Percentiles rank a stretch among this genome's conserved stretches.
These are phyloP conservation scores for Pichia scutulata DNA, from an alignment of 805 yeast species.

Conservation along the genomic window DNA sequence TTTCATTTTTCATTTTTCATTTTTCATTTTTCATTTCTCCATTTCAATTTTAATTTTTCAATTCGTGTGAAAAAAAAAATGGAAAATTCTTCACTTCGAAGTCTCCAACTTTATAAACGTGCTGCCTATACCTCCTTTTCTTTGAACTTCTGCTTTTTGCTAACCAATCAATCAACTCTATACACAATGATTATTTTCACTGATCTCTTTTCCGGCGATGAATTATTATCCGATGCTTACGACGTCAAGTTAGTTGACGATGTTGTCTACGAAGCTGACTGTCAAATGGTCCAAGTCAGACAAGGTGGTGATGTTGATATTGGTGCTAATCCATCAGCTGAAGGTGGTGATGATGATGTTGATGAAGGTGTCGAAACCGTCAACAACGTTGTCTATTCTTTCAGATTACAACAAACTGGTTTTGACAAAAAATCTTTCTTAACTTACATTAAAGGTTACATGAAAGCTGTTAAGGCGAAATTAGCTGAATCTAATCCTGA, in stretches of 20 bases:
- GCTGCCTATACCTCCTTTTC: neutral
- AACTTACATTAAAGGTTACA: slow-evolving; percentile 97
- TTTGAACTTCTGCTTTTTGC: neutral
- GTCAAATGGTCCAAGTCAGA: slow-evolving; percentile 82
- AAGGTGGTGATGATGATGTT: slow-evolving; percentile 75
- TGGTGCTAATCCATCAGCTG: slow-evolving; percentile 99
- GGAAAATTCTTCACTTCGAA: neutral
- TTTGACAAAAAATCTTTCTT: slow-evolving; percentile 98
- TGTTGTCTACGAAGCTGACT: slow-evolving; percentile 95
- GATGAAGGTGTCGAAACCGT: slow-evolving; percentile 87
- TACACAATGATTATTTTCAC: slow-evolving; percentile 35
- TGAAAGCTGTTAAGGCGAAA: slow-evolving; percentile 91
- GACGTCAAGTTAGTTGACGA: slow-evolving; percentile 79
- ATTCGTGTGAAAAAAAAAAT: too few species aligned
- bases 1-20: neutral
- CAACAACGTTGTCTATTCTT: slow-evolving; percentile 97
- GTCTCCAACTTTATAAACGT: neutral
- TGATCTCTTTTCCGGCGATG: slow-evolving; percentile 93
- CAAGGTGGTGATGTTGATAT: slow-evolving; percentile 88
- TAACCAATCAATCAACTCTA: neutral
- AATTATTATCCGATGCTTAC: slow-evolving; percentile 95
- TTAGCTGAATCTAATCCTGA: slow-evolving; percentile 89
- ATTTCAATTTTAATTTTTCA: too few species aligned
- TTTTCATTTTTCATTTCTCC: neutral
- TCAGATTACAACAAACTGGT: slow-evolving; percentile 92